These are phyloP conservation scores for Globisporangium iwayamae DNA, from an alignment of 352 stramenopile genomes.

Conservation along the genomic window DNA sequence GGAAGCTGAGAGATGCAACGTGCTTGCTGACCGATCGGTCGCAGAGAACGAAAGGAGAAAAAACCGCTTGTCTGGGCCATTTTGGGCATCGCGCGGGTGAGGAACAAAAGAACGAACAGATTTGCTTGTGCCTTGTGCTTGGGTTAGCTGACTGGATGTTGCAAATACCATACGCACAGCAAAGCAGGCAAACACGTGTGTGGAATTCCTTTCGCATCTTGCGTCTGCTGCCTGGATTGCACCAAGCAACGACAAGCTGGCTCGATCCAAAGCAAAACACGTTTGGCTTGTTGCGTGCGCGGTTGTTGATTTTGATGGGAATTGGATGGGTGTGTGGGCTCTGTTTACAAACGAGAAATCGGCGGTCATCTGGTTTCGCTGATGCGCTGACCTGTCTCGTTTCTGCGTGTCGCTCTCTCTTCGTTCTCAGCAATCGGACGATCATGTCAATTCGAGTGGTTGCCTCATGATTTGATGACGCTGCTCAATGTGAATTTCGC, in stretches of 20 bases:
- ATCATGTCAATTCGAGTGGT: conserved; percentile 6
- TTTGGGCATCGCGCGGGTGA: background rate
- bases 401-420: background rate
- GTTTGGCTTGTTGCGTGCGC: background rate
- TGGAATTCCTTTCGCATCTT: background rate
- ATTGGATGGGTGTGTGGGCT: background rate
- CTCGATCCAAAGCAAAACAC: background rate
- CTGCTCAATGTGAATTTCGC: background rate
- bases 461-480: conserved; percentile 3
- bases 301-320: background rate
- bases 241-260: background rate
- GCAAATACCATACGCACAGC: background rate
- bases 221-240: background rate
- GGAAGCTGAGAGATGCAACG: background rate
- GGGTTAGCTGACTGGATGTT: background rate
- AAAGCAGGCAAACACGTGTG: background rate
- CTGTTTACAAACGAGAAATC: background rate
- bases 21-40: background rate
- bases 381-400: background rate
- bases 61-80: background rate
- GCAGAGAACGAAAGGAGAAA: background rate
- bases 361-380: background rate
- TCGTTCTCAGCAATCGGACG: conserved; percentile 1
- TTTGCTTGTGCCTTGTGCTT: background rate
- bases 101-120: background rate